Base-by-base conservation (phyloP, 306 rosid genomes). In the Dryas octopetala region DNA sequence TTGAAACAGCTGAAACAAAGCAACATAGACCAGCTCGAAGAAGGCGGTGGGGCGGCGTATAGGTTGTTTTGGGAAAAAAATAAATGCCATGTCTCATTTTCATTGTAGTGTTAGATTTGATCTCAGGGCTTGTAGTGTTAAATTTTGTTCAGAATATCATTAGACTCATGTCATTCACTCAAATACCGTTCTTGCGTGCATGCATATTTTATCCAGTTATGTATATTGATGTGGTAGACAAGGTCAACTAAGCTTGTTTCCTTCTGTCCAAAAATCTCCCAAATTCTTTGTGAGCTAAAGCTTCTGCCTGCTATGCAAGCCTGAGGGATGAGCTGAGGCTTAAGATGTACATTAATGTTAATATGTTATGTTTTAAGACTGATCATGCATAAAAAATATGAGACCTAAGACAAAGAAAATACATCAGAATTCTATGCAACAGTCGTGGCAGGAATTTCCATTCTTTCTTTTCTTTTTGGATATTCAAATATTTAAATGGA, bases 1-100 rank as follows among this genome's bases (percentile, higher is more conserved):
- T 83, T 66, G 82, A 77, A 26, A 64, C 75, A 38, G 73, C 71
- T 61, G 85, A 85, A 52, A 73, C 61, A 5, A 81, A 78, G 83
- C 91, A 79, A 60, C 83, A 75, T 5, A 88, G 93, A 78, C 93
- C 96, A 54, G 66, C 78, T 40, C 85, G 97, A 70, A 91, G 87
- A 83, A 86, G 97, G 84, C 86, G 70, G 58, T 88, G 97, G 97
- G 70, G 80, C 19, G 79, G 83, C 19, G 65, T 74, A 53, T 79
- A 82, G 69, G 63, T 6, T 52, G 41, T 49, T 75, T 41, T 5
- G 41, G 19, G 68, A 40, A 55, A 67, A 41, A 64, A 6, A 64
- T 16, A 11, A 69, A 14, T 49, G 59, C 23, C 23, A 73, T 47
- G 72, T 55, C 54, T 16, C 0, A 7, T 32, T 68, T 69, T 55